Conservation (phyloP, 2,329 filamentous ascomycete species). For the Acephala macrosclerotiorum region DNA sequence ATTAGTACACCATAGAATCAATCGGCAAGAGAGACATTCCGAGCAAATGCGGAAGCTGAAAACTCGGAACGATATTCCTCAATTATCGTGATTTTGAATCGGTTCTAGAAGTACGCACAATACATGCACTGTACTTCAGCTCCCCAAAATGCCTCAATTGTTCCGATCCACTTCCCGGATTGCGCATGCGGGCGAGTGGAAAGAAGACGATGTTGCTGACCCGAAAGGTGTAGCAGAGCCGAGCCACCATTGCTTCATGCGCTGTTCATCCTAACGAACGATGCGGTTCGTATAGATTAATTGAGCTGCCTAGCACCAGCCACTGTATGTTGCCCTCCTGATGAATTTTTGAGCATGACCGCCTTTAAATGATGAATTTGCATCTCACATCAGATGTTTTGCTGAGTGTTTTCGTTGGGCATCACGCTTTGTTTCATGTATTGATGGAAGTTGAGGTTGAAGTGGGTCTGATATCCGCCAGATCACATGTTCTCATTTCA, state of each 20-base stretch:
- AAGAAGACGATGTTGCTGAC: not conserved
- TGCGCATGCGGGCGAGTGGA: not conserved
- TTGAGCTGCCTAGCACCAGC: not conserved
- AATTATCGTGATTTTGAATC: not conserved
- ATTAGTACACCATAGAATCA: not conserved
- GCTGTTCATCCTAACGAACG: not conserved
- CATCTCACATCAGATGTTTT: constrained; percentile 1
- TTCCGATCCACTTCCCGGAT: not conserved
- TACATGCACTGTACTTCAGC: not conserved
- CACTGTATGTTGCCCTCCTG: not conserved
- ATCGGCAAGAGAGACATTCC: not conserved
- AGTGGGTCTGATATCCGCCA: too few relatives aligned
- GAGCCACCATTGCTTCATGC: not conserved
- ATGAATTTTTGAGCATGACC: not conserved
- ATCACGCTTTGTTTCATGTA: not conserved
- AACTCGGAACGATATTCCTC: not conserved
- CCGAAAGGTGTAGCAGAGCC: not conserved
- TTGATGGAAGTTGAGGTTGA: not conserved
- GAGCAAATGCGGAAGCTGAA: not conserved
- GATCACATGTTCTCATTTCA: too few relatives aligned
- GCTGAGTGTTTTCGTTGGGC: not conserved
- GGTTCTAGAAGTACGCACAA: not conserved
- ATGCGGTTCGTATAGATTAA: constrained; percentile 4
- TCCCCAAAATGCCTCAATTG: not conserved
- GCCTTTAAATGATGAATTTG: not conserved